Evolutionary conservation across 164 flowering plant genomes (phyloP).

Genomic region (Chimonanthus praecox): DNA sequence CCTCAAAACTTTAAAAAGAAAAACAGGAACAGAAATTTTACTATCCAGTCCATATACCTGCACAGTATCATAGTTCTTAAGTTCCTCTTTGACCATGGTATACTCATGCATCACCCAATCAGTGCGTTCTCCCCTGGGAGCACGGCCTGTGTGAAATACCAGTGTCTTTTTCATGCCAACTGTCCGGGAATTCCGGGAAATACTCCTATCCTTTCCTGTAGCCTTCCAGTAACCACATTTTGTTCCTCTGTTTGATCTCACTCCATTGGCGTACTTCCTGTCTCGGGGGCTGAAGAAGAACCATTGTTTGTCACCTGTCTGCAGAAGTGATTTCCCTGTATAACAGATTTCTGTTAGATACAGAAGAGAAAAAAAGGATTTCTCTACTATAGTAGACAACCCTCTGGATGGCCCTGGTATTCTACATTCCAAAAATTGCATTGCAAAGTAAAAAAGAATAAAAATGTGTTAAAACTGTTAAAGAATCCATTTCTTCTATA

Average conservation of each 20-base stretch:
- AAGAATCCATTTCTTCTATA: no score
- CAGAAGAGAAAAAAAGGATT: no score
- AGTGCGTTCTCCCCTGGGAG: slow-evolving; percentile 76
- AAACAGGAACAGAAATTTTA: not conserved
- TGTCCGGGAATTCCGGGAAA: slow-evolving; percentile 41
- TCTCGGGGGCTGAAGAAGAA: slow-evolving; percentile 87
- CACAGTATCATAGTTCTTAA: slow-evolving; percentile 54
- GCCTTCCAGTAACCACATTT: slow-evolving; percentile 90
- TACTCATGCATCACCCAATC: slow-evolving; percentile 99
- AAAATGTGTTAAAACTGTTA: no score
- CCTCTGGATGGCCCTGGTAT: no score
- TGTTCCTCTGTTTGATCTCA: slow-evolving; percentile 77
- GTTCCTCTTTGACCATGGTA: slow-evolving; percentile 80
- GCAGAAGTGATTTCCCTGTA: slow-evolving; percentile 44
- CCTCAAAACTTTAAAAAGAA: not conserved
- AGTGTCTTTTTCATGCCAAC: slow-evolving; percentile 88
- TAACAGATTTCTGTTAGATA: not conserved
- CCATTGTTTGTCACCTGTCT: slow-evolving; percentile 87
- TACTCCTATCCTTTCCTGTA: slow-evolving; percentile 83
- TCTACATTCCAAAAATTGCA: no score
- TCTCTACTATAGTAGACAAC: no score
- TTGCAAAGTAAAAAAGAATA: no score
- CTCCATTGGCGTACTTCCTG: slow-evolving; percentile 82
- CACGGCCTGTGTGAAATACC: slow-evolving; percentile 79
- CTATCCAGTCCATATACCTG: slow-evolving; percentile 29